Evolutionary conservation across 148 eudicot species (phyloP).

Genomic region (Diospyros lotus): DNA sequence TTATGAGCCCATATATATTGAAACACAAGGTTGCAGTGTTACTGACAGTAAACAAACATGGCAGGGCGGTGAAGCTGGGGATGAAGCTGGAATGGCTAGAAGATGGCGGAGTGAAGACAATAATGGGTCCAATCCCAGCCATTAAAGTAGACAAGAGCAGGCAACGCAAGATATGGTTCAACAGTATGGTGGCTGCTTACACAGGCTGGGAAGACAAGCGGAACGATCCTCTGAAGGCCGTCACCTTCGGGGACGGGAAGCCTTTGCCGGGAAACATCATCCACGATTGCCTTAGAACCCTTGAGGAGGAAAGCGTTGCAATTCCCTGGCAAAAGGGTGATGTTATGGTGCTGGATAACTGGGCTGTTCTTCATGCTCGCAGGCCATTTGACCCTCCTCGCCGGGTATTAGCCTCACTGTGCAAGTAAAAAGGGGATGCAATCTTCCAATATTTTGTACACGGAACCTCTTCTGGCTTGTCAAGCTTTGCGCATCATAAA

Average conservation of each 20-base stretch:
- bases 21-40: too few species aligned
- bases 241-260: conserved; percentile 82
- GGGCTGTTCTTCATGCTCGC: conserved; percentile 87
- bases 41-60: not conserved
- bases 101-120: conserved; percentile 56
- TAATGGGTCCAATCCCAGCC: conserved; percentile 84
- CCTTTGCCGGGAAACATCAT: conserved; percentile 54
- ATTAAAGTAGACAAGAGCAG: conserved; percentile 53
- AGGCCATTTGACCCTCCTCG: conserved; percentile 72
- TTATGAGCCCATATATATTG: too few species aligned
- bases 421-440: conserved; percentile 41
- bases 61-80: conserved; percentile 78
- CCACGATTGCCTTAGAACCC: conserved; percentile 61
- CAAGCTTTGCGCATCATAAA: too few species aligned
- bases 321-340: conserved; percentile 87
- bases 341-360: conserved; percentile 67
- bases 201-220: conserved; percentile 70
- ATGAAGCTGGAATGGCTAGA: conserved; percentile 83
- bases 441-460: not conserved
- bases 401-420: conserved; percentile 74
- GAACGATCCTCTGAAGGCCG: conserved; percentile 72
- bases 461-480: too few species aligned
- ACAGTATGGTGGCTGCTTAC: conserved; percentile 84
- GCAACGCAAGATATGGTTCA: conserved; percentile 84
- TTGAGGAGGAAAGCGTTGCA: conserved; percentile 75